phyloP scores from a whole-genome alignment of 768 basidiomycete species.

The Psilocybe tampanensis region DNA sequence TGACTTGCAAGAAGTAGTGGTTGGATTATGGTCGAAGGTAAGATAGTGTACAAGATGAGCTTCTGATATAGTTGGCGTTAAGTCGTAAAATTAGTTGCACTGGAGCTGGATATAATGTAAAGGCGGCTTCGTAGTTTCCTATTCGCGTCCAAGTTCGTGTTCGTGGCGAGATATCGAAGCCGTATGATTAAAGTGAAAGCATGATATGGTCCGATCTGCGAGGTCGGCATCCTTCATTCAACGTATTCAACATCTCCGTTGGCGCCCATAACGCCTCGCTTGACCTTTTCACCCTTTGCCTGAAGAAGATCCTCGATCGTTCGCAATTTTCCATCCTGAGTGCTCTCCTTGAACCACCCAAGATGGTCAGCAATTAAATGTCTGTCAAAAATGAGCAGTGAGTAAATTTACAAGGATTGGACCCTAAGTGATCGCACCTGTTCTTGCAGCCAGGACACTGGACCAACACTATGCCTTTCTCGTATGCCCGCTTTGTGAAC shows the following conservation, averaged over 20 bases:
- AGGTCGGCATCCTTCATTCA: conserved; percentile 20
- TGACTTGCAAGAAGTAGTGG: too few relatives aligned
- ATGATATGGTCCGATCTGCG: not conserved
- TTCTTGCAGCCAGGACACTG: conserved; percentile 92
- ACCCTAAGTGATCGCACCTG: conserved; percentile 52
- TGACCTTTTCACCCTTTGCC: conserved; percentile 78
- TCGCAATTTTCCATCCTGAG: conserved; percentile 66
- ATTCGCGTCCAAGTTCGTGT: too few relatives aligned
- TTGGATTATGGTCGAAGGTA: too few relatives aligned
- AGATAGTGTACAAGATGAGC: too few relatives aligned
- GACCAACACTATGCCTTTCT: conserved; percentile 86
- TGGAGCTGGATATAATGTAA: not conserved
- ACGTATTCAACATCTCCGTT: conserved; percentile 60
- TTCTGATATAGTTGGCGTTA: too few relatives aligned
- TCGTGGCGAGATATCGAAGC: too few relatives aligned
- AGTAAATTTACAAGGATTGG: conserved; percentile 3
- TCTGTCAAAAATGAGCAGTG: conserved; percentile 34
- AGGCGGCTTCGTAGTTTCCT: not conserved
- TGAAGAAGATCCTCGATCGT: conserved; percentile 85
- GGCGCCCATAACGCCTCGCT: conserved; percentile 46
- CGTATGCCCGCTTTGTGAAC: conserved; percentile 84
- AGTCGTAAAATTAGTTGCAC: too few relatives aligned
- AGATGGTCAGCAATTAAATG: conserved; percentile 90
- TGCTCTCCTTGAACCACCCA: conserved; percentile 89
- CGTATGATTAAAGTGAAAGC: not conserved